A percentile compares a stretch with the other conserved stretches of the same genome.
Conservation (phyloP, 805 yeast species). For the Teunomyces funiuensis region DNA sequence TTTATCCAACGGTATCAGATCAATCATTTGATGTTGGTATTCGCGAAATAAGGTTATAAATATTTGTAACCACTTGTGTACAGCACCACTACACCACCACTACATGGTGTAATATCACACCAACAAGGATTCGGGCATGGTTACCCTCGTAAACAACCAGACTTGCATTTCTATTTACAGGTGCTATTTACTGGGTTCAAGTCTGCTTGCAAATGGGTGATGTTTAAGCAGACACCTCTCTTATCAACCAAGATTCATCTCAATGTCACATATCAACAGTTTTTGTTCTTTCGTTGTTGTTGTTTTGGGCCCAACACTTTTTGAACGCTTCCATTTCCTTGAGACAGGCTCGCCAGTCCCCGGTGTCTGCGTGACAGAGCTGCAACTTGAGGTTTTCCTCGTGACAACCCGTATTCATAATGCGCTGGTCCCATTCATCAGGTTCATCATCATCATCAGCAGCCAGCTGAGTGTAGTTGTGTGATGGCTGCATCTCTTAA, state of each 20-base stretch:
- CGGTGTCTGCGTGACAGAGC: slow-evolving; percentile 46
- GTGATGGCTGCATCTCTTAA: neutral
- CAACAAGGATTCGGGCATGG: no score
- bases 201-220: no score
- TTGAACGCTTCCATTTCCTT: slow-evolving; percentile 55
- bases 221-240: no score
- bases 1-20: neutral
- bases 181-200: slow-evolving; percentile 12
- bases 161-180: slow-evolving; percentile 6
- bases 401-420: slow-evolving; percentile 44
- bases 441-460: slow-evolving; percentile 38
- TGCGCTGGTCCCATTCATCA: slow-evolving; percentile 50
- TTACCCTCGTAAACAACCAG: no score
- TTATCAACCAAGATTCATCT: no score
- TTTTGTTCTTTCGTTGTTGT: slow-evolving; percentile 51
- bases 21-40: neutral
- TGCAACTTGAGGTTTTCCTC: slow-evolving; percentile 40
- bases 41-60: slow-evolving; percentile 7
- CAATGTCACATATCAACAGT: slow-evolving; percentile 33
- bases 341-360: slow-evolving; percentile 42
- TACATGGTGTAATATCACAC: no score
- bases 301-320: slow-evolving; percentile 60
- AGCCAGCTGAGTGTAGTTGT: neutral
- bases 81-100: no score
- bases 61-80: no score